These are phyloP conservation scores for Fusarium redolens DNA, from an alignment of 2,329 filamentous ascomycete species.

Conservation along the genomic window DNA sequence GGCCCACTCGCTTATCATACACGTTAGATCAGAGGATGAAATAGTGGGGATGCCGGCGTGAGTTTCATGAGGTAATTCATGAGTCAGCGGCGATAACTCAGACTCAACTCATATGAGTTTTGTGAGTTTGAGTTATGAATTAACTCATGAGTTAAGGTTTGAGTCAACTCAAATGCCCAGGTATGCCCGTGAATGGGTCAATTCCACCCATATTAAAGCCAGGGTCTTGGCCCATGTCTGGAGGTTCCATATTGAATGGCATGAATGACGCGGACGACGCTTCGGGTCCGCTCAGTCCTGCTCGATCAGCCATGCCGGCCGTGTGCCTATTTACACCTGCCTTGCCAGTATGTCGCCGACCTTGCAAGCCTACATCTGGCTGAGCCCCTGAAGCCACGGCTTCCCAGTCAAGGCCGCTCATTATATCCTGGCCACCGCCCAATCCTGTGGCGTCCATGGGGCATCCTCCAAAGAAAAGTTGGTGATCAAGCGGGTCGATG, in stretches of 20 bases:
- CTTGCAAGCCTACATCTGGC: slow-evolving; percentile 41
- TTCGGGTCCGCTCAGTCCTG: slow-evolving; percentile 53
- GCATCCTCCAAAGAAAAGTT: slow-evolving; percentile 81
- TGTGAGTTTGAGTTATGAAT: no score
- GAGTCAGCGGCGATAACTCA: no score
- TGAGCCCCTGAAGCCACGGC: slow-evolving; percentile 50
- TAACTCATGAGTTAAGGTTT: no score
- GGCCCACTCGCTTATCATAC: no score
- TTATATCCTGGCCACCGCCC: slow-evolving; percentile 51
- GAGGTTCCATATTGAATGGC: slow-evolving; percentile 90
- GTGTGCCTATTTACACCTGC: slow-evolving; percentile 45
- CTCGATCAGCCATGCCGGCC: slow-evolving; percentile 27
- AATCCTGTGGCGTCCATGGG: slow-evolving; percentile 60
- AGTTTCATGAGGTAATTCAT: no score
- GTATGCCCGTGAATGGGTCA: slow-evolving; percentile 58
- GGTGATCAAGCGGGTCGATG: slow-evolving; percentile 77
- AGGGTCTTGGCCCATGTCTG: slow-evolving; percentile 66
- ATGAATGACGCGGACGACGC: slow-evolving; percentile 85
- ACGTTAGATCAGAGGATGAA: no score
- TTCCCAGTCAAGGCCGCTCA: slow-evolving; percentile 60
- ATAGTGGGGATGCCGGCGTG: no score
- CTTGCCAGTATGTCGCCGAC: slow-evolving; percentile 46
- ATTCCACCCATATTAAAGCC: slow-evolving; percentile 56
- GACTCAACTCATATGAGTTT: no score
- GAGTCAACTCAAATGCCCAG: no score